Conservation (phyloP, 148 eudicot species). For the Camellia granthamiana region DNA sequence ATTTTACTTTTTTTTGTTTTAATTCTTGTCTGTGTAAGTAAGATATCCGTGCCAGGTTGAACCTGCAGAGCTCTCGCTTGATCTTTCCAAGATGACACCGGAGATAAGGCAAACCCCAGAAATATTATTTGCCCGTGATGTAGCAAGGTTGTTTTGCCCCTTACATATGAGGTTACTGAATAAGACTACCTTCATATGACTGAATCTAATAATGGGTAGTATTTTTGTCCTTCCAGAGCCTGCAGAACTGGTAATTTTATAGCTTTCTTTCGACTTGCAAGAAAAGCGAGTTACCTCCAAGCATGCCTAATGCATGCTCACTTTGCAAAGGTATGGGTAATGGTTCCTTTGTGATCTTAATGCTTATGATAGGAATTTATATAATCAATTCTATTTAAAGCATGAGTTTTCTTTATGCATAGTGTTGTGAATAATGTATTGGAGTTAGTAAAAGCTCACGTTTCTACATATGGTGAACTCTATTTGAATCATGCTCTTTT, state of each 20-base stretch:
- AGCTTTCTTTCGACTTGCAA: conserved; percentile 87
- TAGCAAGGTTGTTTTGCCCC: conserved; percentile 68
- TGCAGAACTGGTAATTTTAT: conserved; percentile 93
- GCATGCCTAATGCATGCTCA: conserved; percentile 99
- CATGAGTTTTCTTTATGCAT: neutral
- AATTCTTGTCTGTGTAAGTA: conserved; percentile 23
- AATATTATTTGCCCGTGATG: conserved; percentile 85
- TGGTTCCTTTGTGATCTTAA: neutral
- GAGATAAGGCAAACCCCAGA: conserved; percentile 89
- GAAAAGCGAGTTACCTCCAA: conserved; percentile 89
- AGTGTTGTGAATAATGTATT: neutral
- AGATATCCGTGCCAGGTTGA: conserved; percentile 68
- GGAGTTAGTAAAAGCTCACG: neutral
- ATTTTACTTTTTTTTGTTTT: conserved; percentile 1
- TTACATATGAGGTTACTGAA: conserved; percentile 7
- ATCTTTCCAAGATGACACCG: conserved; percentile 92
- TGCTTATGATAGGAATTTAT: neutral
- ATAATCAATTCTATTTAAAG: neutral
- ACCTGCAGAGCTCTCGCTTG: conserved; percentile 98
- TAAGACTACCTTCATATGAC: conserved; percentile 6
- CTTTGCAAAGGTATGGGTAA: conserved; percentile 78
- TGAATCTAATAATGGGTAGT: conserved; percentile 24
- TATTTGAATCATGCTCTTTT: neutral
- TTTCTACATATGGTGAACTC: neutral
- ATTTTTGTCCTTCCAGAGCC: conserved; percentile 55